Evolutionary conservation across 441 rosid genomes (phyloP).

Genomic region (Melastoma candidum): DNA sequence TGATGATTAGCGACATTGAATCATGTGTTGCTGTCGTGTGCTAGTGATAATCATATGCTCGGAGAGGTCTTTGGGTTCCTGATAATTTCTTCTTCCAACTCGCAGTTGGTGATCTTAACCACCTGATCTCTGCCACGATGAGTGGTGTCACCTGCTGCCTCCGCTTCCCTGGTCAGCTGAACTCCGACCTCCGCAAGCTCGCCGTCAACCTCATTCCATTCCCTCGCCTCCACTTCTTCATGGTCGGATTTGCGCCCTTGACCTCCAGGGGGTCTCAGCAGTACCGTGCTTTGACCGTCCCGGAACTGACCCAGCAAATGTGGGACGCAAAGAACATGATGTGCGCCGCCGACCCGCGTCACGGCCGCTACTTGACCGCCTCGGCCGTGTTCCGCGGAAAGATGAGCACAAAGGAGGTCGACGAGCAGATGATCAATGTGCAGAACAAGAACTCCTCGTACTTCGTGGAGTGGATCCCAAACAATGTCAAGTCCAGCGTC

Average conservation of each 20-base stretch:
- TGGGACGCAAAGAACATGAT: slow-evolving; percentile 9
- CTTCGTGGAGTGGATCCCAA: slow-evolving; percentile 11
- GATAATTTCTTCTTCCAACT: no score
- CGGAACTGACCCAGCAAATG: slow-evolving; percentile 8
- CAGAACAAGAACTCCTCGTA: slow-evolving; percentile 13
- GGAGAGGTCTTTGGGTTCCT: no score
- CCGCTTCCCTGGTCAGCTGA: slow-evolving; percentile 11
- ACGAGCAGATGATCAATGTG: slow-evolving; percentile 12
- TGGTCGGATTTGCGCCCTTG: slow-evolving; percentile 8
- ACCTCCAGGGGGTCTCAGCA: slow-evolving; percentile 11
- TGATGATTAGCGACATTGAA: neutral
- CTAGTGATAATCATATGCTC: no score
- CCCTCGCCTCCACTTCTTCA: slow-evolving; percentile 12
- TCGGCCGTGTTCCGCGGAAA: slow-evolving; percentile 10
- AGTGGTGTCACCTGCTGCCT: slow-evolving; percentile 10
- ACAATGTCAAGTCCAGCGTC: slow-evolving; percentile 11
- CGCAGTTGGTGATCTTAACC: slow-evolving; percentile 10
- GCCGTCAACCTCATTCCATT: slow-evolving; percentile 10
- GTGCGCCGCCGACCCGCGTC: slow-evolving; percentile 11
- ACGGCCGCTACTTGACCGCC: slow-evolving; percentile 8
- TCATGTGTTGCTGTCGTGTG: neutral
- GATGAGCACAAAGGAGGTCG: slow-evolving; percentile 9
- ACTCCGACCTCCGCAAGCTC: slow-evolving; percentile 9
- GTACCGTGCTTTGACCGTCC: slow-evolving; percentile 10
- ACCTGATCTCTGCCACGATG: slow-evolving; percentile 9